Evolutionary conservation across 73 alveolate genomes (phyloP).

Genomic region (Tetrahymena borealis): DNA sequence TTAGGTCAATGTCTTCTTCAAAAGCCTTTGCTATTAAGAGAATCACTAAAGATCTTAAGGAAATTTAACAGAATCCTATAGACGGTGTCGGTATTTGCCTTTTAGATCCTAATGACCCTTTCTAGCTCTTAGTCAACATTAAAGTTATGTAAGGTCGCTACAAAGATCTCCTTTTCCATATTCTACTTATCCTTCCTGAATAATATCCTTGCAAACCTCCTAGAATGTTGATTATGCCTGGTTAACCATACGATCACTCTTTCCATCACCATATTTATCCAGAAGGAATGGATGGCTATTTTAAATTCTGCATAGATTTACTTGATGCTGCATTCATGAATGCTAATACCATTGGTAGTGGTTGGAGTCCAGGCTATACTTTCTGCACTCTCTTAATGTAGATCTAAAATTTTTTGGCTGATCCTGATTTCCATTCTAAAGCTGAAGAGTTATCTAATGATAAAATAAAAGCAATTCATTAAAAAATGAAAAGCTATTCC

Average conservation of each 20-base stretch:
- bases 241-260: not conserved
- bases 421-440: not conserved
- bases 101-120: not conserved
- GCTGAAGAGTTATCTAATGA: not conserved
- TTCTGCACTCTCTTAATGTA: not conserved
- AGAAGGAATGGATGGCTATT: not conserved
- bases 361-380: not conserved
- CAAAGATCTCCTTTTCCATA: not conserved
- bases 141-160: not conserved
- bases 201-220: not conserved
- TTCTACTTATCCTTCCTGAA: not conserved
- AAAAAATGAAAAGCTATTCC: not conserved
- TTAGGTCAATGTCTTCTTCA: not conserved
- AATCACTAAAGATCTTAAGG: not conserved
- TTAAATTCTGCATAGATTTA: not conserved
- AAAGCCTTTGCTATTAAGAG: not conserved
- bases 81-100: not conserved
- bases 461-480: not conserved
- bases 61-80: not conserved
- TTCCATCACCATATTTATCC: not conserved
- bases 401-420: not conserved
- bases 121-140: not conserved
- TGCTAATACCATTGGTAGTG: not conserved
- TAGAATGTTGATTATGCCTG: not conserved
- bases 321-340: not conserved